Evolutionary conservation across 108 stramenopile species (phyloP).

Genomic region (Skeletonema costatum): DNA sequence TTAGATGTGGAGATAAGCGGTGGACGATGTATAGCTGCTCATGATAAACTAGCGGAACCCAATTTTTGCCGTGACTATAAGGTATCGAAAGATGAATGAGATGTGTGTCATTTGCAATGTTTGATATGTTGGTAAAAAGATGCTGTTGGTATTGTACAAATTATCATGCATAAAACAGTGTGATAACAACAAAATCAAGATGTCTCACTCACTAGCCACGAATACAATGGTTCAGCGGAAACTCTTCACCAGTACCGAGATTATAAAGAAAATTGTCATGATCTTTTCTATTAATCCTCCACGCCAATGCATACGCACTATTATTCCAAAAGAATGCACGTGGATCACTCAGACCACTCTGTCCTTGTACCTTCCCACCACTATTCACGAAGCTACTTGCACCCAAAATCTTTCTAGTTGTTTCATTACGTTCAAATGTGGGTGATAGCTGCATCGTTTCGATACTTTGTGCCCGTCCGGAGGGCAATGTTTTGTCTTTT

Average conservation of each 20-base stretch:
- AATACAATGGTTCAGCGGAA: not conserved
- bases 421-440: not conserved
- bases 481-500: not conserved
- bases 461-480: not conserved
- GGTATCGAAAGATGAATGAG: no score
- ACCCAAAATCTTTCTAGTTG: not conserved
- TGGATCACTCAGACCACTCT: not conserved
- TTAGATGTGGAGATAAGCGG: conserved; percentile 4
- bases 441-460: conserved; percentile 4
- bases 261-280: conserved; percentile 3
- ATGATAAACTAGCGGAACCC: conserved; percentile 11
- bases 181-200: no score
- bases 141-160: not conserved
- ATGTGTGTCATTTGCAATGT: not conserved
- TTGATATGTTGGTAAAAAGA: not conserved
- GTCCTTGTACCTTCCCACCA: not conserved
- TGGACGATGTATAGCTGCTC: conserved; percentile 3
- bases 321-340: conserved; percentile 10
- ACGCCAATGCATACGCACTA: conserved; percentile 4
- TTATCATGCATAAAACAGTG: not conserved
- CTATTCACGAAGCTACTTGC: not conserved
- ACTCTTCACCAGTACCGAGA: not conserved
- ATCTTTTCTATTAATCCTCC: conserved; percentile 1
- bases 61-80: conserved; percentile 1
- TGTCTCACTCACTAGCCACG: not conserved